Conservation (phyloP, 805 yeast species). For the Tetrapisispora iriomotensis region DNA sequence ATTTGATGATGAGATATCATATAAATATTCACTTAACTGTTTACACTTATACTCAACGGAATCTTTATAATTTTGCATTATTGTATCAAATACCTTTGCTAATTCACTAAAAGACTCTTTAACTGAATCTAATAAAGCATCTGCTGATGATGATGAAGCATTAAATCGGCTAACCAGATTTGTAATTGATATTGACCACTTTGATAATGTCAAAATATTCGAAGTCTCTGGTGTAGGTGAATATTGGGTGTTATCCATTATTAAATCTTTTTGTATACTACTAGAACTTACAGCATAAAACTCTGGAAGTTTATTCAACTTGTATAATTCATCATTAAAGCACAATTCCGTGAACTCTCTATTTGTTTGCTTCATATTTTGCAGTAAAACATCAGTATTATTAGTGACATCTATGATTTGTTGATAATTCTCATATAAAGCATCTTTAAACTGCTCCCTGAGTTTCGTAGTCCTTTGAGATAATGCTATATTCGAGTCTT, state of each 20-base stretch:
- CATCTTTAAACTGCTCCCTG: slow-evolving; percentile 12
- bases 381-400: slow-evolving; percentile 11
- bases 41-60: slow-evolving; percentile 8
- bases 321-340: slow-evolving; percentile 21
- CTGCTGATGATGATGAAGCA: slow-evolving; percentile 8
- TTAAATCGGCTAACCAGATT: slow-evolving; percentile 14
- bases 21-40: slow-evolving; percentile 8
- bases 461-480: slow-evolving; percentile 9
- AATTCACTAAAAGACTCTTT: slow-evolving; percentile 10
- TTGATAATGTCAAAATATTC: slow-evolving; percentile 12
- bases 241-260: not conserved
- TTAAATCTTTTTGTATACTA: not conserved
- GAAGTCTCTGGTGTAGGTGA: not conserved
- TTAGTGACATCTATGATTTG: slow-evolving; percentile 22
- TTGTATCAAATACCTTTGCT: not conserved
- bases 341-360: slow-evolving; percentile 22
- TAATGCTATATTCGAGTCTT: slow-evolving; percentile 12
- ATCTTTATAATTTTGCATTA: slow-evolving; percentile 3
- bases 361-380: slow-evolving; percentile 14
- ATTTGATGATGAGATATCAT: slow-evolving; percentile 7
- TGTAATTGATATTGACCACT: slow-evolving; percentile 20
- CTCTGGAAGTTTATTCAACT: slow-evolving; percentile 17
- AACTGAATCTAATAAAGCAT: slow-evolving; percentile 12
- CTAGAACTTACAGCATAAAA: not conserved
- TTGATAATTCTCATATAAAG: slow-evolving; percentile 17